Base-by-base conservation (phyloP, 1,284 basidiomycete species). In the Singerocomus inundabilis region DNA sequence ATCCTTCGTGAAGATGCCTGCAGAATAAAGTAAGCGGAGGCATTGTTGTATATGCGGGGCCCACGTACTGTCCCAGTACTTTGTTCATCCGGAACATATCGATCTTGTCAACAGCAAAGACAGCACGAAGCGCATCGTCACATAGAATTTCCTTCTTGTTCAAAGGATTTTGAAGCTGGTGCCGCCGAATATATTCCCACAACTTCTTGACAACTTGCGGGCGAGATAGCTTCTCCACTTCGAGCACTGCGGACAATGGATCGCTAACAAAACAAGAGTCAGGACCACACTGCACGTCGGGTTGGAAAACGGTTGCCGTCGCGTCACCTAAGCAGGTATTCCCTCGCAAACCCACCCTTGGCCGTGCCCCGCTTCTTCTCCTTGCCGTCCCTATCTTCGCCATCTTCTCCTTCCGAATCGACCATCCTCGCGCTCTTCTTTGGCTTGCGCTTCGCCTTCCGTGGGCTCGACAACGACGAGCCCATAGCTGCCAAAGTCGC, bases 51-150 rank as follows among this genome's bases (percentile, higher is more conserved):
- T 38, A 40, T 16, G 44, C 5, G 10, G 33, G 35, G 29, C 25
- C 12, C 12, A 79, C 87, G 69, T 61, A 91, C 88, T 82, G 73
- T 68, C 87, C 84, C 50, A 91, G 70, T 34, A 83, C 77, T 68
- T 91, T 88, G 74, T 91, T 92, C 89, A 92, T 92, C 59, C 75
- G 81, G 72, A 92, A 91, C 88, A 91, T 91, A 67, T 88, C 82
- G 46, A 93, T 84, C 63, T 82, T 86, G 57, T 90, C 84, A 16
- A 80, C 78, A 52, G 79, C 80, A 68, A 93, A 93, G 31, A 93
- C 76, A 10, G 80, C 79, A 51, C 77, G 78, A 58, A 93, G 69
- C 34, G 71, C 75, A 28, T 76, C 72, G 67, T 94, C 91, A 62
- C 91, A 93, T 2, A 93, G 58, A 51, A 94, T 93, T 68, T 92